phyloP scores from a whole-genome alignment of 2,329 filamentous ascomycete genomes.

The Ophiostoma pallidulum region DNA sequence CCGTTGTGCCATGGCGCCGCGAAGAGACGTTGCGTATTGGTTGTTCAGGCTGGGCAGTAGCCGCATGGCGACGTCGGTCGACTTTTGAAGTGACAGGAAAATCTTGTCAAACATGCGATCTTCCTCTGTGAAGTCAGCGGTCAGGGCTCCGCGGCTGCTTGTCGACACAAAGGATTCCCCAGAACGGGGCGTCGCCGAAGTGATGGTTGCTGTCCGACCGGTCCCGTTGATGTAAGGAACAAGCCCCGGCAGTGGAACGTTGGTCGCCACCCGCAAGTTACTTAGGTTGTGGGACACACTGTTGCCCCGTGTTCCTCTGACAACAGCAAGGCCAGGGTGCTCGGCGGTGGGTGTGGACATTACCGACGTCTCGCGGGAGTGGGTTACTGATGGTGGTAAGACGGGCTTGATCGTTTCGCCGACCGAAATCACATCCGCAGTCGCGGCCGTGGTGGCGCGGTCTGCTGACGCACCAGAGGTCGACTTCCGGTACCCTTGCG shows the following conservation, averaged over 20 bases:
- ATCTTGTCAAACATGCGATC: conserved; percentile 76
- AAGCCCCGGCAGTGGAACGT: conserved; percentile 32
- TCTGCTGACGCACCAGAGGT: conserved; percentile 1
- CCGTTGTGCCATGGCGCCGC: conserved; percentile 51
- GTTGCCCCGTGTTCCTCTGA: conserved; percentile 29
- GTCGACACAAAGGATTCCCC: conserved; percentile 67
- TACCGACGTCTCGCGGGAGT: conserved; percentile 9
- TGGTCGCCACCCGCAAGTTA: conserved; percentile 48
- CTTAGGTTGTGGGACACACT: conserved; percentile 37
- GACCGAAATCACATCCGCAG: conserved; percentile 16
- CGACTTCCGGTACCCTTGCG: conserved; percentile 20
- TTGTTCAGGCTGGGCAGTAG: conserved; percentile 60
- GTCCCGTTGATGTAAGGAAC: conserved; percentile 39
- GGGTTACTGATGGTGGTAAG: conserved; percentile 37
- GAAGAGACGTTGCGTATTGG: conserved; percentile 56
- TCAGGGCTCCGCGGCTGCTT: conserved; percentile 37
- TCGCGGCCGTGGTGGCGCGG: conserved; percentile 7
- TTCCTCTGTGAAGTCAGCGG: conserved; percentile 61
- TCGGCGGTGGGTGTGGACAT: conserved; percentile 42
- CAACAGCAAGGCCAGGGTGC: conserved; percentile 29
- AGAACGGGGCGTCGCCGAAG: conserved; percentile 65
- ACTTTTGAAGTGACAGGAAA: conserved; percentile 63
- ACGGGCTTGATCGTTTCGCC: conserved; percentile 32
- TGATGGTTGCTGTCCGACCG: conserved; percentile 42
- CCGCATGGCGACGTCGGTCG: conserved; percentile 63